Evolutionary conservation across 2,329 filamentous ascomycete genomes (phyloP).

Genomic region (Botrytis deweyae): DNA sequence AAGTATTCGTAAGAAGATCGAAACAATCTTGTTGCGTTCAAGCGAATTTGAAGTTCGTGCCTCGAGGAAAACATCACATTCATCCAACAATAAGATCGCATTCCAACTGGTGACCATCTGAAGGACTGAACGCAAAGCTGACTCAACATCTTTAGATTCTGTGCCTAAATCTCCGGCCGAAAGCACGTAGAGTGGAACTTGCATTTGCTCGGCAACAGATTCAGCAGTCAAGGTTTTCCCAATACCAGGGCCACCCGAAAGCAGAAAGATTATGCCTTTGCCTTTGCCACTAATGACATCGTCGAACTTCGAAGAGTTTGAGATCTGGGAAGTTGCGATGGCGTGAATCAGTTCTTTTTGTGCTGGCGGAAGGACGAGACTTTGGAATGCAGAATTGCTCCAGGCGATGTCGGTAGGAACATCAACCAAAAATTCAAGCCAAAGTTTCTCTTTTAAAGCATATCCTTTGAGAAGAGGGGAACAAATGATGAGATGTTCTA

Average conservation of each 20-base stretch:
- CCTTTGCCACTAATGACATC: slow-evolving; percentile 54
- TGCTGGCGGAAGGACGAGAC: slow-evolving; percentile 49
- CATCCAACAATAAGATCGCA: slow-evolving; percentile 69
- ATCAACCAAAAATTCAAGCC: slow-evolving; percentile 39
- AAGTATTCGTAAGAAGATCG: slow-evolving; percentile 41
- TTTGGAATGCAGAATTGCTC: slow-evolving; percentile 49
- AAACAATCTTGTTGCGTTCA: slow-evolving; percentile 45
- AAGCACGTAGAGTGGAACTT: slow-evolving; percentile 33
- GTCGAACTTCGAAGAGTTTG: slow-evolving; percentile 46
- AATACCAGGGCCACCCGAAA: slow-evolving; percentile 50
- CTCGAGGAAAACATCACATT: slow-evolving; percentile 62
- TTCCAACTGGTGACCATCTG: slow-evolving; percentile 73
- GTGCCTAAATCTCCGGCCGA: slow-evolving; percentile 51
- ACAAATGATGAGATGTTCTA: neutral
- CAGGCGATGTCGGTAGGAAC: slow-evolving; percentile 47
- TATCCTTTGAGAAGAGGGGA: neutral
- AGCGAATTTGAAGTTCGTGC: slow-evolving; percentile 38
- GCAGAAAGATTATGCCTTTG: slow-evolving; percentile 51
- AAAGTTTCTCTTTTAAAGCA: neutral
- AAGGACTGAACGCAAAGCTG: slow-evolving; percentile 55
- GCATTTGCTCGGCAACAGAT: slow-evolving; percentile 32
- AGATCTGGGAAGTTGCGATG: slow-evolving; percentile 50
- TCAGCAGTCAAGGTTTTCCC: slow-evolving; percentile 41
- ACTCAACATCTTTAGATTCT: slow-evolving; percentile 34
- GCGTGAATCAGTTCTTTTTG: slow-evolving; percentile 53